Evolutionary conservation across 2,329 filamentous ascomycete species (phyloP).

Genomic region (Akanthomyces muscarius): DNA sequence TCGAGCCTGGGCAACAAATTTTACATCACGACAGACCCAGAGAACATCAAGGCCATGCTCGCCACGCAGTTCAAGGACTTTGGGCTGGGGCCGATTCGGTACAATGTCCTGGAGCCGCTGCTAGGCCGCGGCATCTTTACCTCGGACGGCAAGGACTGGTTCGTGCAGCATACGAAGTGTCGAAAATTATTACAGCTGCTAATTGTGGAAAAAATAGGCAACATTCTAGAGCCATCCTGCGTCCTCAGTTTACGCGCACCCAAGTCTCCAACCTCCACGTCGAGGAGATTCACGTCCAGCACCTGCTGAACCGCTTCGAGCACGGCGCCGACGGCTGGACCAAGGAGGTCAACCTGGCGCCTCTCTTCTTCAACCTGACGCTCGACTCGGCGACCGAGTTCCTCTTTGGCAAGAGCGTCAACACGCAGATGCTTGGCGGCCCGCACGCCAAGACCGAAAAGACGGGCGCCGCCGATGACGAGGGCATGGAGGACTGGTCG

Average conservation of each 20-base stretch:
- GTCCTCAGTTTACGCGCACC: slow-evolving; percentile 25
- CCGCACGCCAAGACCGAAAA: neutral
- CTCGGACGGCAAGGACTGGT: slow-evolving; percentile 13
- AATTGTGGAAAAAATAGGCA: slow-evolving; percentile 20
- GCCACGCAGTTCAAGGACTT: slow-evolving; percentile 40
- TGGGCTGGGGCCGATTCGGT: neutral
- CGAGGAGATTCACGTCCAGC: slow-evolving; percentile 24
- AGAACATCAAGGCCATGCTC: slow-evolving; percentile 48
- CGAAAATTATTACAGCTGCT: slow-evolving; percentile 25
- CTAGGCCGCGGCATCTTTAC: slow-evolving; percentile 20
- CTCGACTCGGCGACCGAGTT: slow-evolving; percentile 47
- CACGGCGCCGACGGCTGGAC: slow-evolving; percentile 1
- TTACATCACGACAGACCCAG: slow-evolving; percentile 32
- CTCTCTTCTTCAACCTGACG: slow-evolving; percentile 43
- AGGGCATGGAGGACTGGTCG: slow-evolving; percentile 7
- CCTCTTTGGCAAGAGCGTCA: slow-evolving; percentile 53
- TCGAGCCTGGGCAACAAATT: slow-evolving; percentile 8
- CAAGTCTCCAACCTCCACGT: slow-evolving; percentile 22
- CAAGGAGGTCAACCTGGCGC: slow-evolving; percentile 36
- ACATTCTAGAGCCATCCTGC: slow-evolving; percentile 33
- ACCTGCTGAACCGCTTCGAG: slow-evolving; percentile 5
- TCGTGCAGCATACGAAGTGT: neutral
- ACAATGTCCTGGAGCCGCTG: slow-evolving; percentile 10
- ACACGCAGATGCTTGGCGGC: slow-evolving; percentile 30
- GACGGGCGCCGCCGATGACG: neutral